These are phyloP conservation scores for Colletotrichum cordylinicola DNA, from an alignment of 2,329 filamentous ascomycete species.

Conservation along the genomic window DNA sequence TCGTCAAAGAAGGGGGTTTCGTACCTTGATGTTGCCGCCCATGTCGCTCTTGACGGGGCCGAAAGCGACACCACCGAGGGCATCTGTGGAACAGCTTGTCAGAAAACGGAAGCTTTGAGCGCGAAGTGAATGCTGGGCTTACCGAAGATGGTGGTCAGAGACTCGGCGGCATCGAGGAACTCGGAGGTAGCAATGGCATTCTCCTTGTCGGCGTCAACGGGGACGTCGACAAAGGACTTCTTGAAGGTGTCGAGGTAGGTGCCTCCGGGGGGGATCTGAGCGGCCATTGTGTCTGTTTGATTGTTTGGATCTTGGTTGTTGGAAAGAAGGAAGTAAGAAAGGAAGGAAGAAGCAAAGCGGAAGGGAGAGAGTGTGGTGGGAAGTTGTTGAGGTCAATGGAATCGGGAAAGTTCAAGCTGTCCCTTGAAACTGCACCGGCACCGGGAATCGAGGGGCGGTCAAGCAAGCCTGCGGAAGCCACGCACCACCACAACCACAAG, in stretches of 20 bases:
- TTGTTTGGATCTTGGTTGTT: slow-evolving; percentile 4
- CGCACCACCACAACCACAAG: not conserved
- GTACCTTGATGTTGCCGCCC: slow-evolving; percentile 87
- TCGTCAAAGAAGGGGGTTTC: slow-evolving; percentile 13
- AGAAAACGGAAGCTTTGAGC: not conserved
- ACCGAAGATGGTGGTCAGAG: slow-evolving; percentile 88
- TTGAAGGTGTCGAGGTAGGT: slow-evolving; percentile 89
- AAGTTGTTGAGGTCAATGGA: not conserved
- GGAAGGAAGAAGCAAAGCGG: not conserved
- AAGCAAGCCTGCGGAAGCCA: slow-evolving; percentile 6
- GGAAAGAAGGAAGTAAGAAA: not conserved
- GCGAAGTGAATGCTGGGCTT: not conserved
- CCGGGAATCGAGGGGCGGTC: slow-evolving; percentile 20
- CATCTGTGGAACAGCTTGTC: slow-evolving; percentile 47
- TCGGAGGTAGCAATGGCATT: slow-evolving; percentile 82
- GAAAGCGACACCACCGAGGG: slow-evolving; percentile 77
- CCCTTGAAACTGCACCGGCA: not conserved
- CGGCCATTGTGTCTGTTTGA: slow-evolving; percentile 52
- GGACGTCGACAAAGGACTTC: slow-evolving; percentile 83
- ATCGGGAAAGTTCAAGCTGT: slow-evolving; percentile 4
- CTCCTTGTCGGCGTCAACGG: slow-evolving; percentile 73
- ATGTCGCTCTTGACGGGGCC: slow-evolving; percentile 91
- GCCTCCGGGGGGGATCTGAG: slow-evolving; percentile 64
- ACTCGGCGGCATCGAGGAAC: slow-evolving; percentile 91
- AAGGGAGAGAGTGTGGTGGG: not conserved